These are phyloP conservation scores for Ormosia emarginata DNA, from an alignment of 306 rosid genomes.

Conservation along the genomic window DNA sequence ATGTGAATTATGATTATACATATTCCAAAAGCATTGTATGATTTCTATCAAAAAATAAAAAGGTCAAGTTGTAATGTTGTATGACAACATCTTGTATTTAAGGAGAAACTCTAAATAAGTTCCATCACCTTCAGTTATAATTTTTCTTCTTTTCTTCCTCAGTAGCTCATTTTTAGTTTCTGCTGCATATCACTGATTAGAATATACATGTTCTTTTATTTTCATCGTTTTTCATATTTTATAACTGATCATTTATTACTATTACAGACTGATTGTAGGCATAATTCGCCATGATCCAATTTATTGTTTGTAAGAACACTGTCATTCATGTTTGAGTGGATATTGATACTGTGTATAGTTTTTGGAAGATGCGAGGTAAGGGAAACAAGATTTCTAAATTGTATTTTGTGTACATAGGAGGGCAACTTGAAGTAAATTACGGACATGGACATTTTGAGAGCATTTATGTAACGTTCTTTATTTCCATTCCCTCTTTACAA, in stretches of 20 bases:
- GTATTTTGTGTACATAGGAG: background rate
- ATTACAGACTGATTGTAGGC: background rate
- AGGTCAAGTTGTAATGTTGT: background rate
- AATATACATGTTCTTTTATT: background rate
- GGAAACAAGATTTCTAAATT: background rate
- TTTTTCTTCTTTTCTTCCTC: background rate
- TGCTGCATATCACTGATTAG: background rate
- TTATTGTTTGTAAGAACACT: background rate
- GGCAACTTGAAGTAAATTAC: background rate
- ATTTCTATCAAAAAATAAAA: background rate
- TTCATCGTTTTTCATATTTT: background rate
- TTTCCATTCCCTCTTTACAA: background rate
- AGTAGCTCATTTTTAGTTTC: background rate
- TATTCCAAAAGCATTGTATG: background rate
- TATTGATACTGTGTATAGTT: background rate
- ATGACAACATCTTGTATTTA: background rate
- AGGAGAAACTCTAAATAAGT: background rate
- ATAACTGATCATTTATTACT: slow-evolving; percentile 1
- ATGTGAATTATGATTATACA: slow-evolving; percentile 15
- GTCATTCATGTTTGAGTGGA: background rate
- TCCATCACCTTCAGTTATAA: background rate
- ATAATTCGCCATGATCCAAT: background rate
- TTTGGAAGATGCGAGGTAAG: background rate
- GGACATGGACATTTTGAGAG: background rate
- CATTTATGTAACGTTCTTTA: background rate